A percentile compares a stretch with the other conserved stretches of the same genome.
phyloP scores from a whole-genome alignment of 805 yeast species.

The Myxozyma sirexii region DNA sequence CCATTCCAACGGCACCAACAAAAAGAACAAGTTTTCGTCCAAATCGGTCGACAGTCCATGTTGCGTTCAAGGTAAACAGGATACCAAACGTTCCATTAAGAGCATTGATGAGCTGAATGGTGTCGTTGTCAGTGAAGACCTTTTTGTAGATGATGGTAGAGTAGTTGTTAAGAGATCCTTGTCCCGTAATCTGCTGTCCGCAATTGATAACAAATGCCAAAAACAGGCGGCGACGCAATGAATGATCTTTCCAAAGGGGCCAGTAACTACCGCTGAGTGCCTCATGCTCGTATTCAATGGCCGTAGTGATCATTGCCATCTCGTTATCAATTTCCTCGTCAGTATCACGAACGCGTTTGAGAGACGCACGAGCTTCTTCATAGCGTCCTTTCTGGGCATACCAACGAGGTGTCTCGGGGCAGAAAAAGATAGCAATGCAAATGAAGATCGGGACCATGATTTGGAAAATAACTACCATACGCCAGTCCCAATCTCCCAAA shows the following conservation, averaged over 20 bases:
- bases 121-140: slow-evolving; percentile 51
- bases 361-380: slow-evolving; percentile 36
- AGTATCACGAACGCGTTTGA: slow-evolving; percentile 35
- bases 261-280: slow-evolving; percentile 46
- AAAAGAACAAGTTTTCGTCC: slow-evolving; percentile 69
- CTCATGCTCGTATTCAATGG: slow-evolving; percentile 36
- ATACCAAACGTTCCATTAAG: slow-evolving; percentile 50
- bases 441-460: slow-evolving; percentile 52
- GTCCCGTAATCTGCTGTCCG: slow-evolving; percentile 45
- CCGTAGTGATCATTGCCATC: slow-evolving; percentile 47
- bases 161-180: slow-evolving; percentile 52
- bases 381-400: slow-evolving; percentile 37
- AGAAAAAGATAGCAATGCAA: slow-evolving; percentile 45
- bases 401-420: slow-evolving; percentile 60
- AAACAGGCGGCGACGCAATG: slow-evolving; percentile 18
- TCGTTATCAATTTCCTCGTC: slow-evolving; percentile 42
- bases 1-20: slow-evolving; percentile 65
- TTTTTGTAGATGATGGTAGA: slow-evolving; percentile 50
- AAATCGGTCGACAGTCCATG: slow-evolving; percentile 54
- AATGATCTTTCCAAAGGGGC: slow-evolving; percentile 10
- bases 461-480: slow-evolving; percentile 55
- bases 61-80: slow-evolving; percentile 54
- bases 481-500: slow-evolving; percentile 44
- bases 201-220: slow-evolving; percentile 18
- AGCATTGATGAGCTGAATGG: slow-evolving; percentile 48